These are phyloP conservation scores for Ceratobasidium sp. DNA, from an alignment of 1,284 basidiomycete genomes.

Conservation along the genomic window DNA sequence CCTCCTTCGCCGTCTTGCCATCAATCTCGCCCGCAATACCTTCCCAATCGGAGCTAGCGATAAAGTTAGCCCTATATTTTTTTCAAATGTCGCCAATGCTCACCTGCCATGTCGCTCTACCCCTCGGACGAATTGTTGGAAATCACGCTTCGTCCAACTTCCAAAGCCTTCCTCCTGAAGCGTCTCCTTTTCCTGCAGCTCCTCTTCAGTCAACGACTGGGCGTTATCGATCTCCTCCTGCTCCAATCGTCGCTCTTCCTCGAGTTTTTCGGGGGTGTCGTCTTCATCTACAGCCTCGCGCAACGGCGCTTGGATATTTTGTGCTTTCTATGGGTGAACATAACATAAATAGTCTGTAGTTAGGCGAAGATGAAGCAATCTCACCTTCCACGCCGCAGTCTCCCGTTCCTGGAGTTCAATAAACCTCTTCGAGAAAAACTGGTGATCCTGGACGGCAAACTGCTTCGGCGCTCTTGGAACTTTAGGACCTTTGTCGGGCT, in stretches of 20 bases:
- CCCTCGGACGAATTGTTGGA: slow-evolving; percentile 89
- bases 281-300: slow-evolving; percentile 78
- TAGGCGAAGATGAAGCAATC: slow-evolving; percentile 43
- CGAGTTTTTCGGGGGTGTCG: slow-evolving; percentile 86
- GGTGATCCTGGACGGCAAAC: slow-evolving; percentile 93
- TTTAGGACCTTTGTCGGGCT: slow-evolving; percentile 86
- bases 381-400: slow-evolving; percentile 81
- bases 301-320: slow-evolving; percentile 58
- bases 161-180: slow-evolving; percentile 86
- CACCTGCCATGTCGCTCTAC: slow-evolving; percentile 90
- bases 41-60: slow-evolving; percentile 74
- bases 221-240: slow-evolving; percentile 91
- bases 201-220: slow-evolving; percentile 88
- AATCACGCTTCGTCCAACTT: slow-evolving; percentile 93
- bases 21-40: slow-evolving; percentile 88
- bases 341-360: not conserved
- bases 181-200: slow-evolving; percentile 82
- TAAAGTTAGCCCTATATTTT: slow-evolving; percentile 14
- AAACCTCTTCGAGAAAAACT: slow-evolving; percentile 92
- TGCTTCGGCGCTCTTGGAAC: slow-evolving; percentile 91
- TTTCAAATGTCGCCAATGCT: not conserved
- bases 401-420: slow-evolving; percentile 91
- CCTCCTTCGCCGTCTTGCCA: slow-evolving; percentile 86
- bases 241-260: slow-evolving; percentile 82
- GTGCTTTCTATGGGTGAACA: slow-evolving; percentile 15